Evolutionary conservation across 108 stramenopile species (phyloP).

Genomic region (Chaetoceros muelleri): DNA sequence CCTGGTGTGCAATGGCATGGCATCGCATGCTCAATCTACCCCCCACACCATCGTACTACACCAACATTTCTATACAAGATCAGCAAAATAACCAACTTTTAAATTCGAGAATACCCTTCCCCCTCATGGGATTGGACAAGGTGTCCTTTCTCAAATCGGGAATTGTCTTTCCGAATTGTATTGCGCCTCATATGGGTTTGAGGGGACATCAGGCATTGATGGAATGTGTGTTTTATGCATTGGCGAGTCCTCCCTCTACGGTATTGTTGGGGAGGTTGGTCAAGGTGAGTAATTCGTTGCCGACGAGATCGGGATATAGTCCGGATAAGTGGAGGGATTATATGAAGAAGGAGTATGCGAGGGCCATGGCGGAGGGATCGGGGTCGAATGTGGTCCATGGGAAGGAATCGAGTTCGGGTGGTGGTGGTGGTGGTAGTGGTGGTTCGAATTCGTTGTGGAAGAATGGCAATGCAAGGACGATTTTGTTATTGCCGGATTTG

Average conservation of each 20-base stretch:
- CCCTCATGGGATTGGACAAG: slow-evolving; percentile 52
- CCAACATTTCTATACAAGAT: background rate
- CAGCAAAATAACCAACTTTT: background rate
- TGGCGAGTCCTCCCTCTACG: slow-evolving; percentile 18
- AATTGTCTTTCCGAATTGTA: slow-evolving; percentile 41
- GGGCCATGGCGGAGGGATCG: slow-evolving; percentile 12
- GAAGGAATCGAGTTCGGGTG: background rate
- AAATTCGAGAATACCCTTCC: slow-evolving; percentile 24
- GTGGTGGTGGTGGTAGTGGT: no score
- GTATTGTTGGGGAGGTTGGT: slow-evolving; percentile 10
- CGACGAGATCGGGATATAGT: slow-evolving; percentile 17
- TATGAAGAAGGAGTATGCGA: slow-evolving; percentile 5
- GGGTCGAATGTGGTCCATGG: slow-evolving; percentile 12
- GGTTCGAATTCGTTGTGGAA: background rate
- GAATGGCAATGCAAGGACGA: background rate
- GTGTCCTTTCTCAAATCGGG: slow-evolving; percentile 27
- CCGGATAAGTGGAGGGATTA: slow-evolving; percentile 3
- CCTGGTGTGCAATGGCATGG: background rate
- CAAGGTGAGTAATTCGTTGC: slow-evolving; percentile 6
- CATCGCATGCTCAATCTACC: background rate
- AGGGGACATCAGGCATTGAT: slow-evolving; percentile 75
- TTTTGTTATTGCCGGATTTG: background rate
- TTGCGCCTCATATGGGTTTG: slow-evolving; percentile 54
- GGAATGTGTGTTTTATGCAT: slow-evolving; percentile 64
- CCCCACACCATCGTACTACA: background rate